Evolutionary conservation across 495 filamentous ascomycete species (phyloP).

Genomic region (Hyaloscypha bicolor): DNA sequence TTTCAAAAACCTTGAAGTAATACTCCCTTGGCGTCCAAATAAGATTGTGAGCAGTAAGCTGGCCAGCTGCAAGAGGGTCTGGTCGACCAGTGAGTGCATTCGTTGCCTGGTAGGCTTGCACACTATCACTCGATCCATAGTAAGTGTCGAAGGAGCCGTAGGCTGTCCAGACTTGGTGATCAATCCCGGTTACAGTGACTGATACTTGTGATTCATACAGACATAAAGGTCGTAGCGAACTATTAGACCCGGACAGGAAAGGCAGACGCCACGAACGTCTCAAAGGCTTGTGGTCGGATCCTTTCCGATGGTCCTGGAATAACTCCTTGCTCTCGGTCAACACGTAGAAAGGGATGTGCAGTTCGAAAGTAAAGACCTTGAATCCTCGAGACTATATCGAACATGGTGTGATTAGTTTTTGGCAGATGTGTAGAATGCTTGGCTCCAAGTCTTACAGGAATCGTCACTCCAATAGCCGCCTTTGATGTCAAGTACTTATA

Average conservation of each 20-base stretch:
- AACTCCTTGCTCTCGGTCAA: background rate
- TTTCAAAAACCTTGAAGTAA: constrained; percentile 2
- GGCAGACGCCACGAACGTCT: background rate
- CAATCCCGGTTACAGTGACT: constrained; percentile 2
- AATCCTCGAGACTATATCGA: background rate
- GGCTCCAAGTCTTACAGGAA: background rate
- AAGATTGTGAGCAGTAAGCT: background rate
- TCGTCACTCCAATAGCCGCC: background rate
- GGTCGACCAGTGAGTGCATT: background rate
- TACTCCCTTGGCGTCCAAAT: background rate
- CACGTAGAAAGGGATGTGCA: background rate
- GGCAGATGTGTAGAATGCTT: background rate
- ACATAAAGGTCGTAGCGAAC: background rate
- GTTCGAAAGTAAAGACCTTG: constrained; percentile 1
- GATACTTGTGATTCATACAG: background rate
- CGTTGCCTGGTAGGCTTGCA: background rate
- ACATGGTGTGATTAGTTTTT: background rate
- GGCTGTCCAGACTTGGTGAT: background rate
- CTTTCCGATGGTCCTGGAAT: background rate
- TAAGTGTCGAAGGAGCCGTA: background rate
- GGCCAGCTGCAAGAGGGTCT: constrained; percentile 6
- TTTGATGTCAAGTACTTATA: constrained; percentile 4
- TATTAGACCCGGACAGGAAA: background rate
- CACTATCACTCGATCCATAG: constrained; percentile 5
- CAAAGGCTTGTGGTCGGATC: background rate